Conservation (phyloP, 768 basidiomycete species). For the Suillus occidentalis region DNA sequence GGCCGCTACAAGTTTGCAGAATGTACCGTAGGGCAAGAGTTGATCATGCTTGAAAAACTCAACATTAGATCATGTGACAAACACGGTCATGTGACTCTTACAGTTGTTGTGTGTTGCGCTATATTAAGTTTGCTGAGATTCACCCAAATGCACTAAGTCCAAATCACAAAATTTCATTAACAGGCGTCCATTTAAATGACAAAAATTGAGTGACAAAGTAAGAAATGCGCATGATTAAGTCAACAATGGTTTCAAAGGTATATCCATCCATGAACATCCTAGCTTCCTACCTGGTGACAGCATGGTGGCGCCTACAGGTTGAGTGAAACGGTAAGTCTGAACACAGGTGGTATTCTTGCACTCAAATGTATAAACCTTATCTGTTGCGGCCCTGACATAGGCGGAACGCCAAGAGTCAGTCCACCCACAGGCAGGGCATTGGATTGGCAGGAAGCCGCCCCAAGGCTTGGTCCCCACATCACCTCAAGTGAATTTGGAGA, state of each 20-base stretch:
- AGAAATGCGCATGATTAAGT: background rate
- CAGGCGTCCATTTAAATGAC: background rate
- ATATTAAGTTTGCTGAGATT: no score
- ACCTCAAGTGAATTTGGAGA: background rate
- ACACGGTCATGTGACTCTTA: background rate
- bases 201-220: background rate
- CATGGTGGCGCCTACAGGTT: background rate
- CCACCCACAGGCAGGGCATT: constrained; percentile 3
- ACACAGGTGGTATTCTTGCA: background rate
- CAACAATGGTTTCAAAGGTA: background rate
- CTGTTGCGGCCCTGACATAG: background rate
- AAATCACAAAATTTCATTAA: no score
- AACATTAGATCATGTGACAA: background rate
- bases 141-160: no score
- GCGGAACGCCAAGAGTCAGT: background rate
- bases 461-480: background rate
- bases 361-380: background rate
- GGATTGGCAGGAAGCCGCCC: constrained; percentile 1
- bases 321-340: background rate
- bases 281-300: background rate
- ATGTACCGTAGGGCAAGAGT: background rate
- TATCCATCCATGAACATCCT: background rate
- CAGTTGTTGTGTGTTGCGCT: no score
- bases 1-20: background rate
- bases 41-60: background rate